Conservation (phyloP, 1,139 yeast genomes). For the Yamadazyma aaseri region DNA sequence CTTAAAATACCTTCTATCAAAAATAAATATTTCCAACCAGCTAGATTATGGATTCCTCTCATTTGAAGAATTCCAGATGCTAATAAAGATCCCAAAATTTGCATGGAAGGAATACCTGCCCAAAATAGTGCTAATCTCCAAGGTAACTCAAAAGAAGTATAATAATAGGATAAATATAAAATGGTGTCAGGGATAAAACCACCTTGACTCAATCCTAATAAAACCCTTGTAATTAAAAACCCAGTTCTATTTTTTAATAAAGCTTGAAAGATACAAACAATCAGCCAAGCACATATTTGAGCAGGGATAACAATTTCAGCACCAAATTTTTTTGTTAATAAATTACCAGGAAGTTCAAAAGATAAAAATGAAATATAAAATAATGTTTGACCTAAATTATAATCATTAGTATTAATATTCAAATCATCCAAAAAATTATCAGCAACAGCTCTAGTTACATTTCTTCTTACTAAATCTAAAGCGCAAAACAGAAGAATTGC, state of each 20-base stretch:
- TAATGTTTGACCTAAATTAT: conserved; percentile 30
- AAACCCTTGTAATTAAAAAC: conserved; percentile 25
- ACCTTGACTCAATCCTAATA: conserved; percentile 31
- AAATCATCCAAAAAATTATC: conserved; percentile 29
- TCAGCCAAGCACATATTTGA: conserved; percentile 26
- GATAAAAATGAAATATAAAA: conserved; percentile 31
- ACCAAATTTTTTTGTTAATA: conserved; percentile 31
- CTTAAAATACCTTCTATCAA: conserved; percentile 63
- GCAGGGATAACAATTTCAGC: conserved; percentile 35
- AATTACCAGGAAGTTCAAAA: conserved; percentile 35
- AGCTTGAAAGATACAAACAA: conserved; percentile 26
- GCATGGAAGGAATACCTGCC: conserved; percentile 26
- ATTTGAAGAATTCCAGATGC: conserved; percentile 32
- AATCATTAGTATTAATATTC: conserved; percentile 27
- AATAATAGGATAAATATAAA: conserved; percentile 33
- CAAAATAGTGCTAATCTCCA: conserved; percentile 27
- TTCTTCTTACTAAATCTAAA: conserved; percentile 31
- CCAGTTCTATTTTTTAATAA: conserved; percentile 20
- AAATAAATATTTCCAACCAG: conserved; percentile 69
- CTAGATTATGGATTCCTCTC: conserved; percentile 25
- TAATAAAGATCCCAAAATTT: conserved; percentile 24
- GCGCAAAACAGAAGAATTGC: conserved; percentile 32
- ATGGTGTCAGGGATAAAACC: conserved; percentile 31
- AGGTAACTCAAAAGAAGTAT: conserved; percentile 26
- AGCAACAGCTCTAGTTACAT: conserved; percentile 28